Percentiles rank a stretch among this genome's conserved stretches.
Evolutionary conservation across 2,329 filamentous ascomycete species (phyloP).

Genomic region (Claviceps capensis): DNA sequence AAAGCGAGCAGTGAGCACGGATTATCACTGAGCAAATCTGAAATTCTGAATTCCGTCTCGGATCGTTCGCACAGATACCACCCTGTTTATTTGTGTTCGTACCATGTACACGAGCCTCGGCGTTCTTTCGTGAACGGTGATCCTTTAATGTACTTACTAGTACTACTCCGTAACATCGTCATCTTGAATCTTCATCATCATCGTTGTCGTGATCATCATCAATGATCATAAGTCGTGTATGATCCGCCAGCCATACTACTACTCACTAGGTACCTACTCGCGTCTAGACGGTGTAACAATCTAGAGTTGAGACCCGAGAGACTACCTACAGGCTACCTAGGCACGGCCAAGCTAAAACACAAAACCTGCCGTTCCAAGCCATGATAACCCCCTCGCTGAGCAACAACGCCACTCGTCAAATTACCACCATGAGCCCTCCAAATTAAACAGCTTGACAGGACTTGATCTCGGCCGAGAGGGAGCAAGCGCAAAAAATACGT

Average conservation of each 20-base stretch:
- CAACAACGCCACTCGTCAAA: background rate
- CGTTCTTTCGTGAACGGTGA: background rate
- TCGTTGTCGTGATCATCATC: background rate
- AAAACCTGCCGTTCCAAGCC: background rate
- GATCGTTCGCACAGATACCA: too few relatives aligned
- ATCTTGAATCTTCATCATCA: background rate
- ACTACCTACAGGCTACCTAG: too few relatives aligned
- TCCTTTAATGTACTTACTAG: too few relatives aligned
- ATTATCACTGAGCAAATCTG: too few relatives aligned
- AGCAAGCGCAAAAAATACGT: background rate
- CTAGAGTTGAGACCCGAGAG: too few relatives aligned
- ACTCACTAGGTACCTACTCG: too few relatives aligned
- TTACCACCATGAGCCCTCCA: background rate
- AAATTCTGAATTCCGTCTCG: too few relatives aligned
- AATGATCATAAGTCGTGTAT: background rate
- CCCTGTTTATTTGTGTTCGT: too few relatives aligned
- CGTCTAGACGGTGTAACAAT: too few relatives aligned
- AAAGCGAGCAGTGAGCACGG: too few relatives aligned
- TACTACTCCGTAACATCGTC: background rate
- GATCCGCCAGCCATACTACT: too few relatives aligned
- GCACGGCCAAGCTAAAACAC: background rate
- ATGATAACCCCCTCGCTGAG: background rate
- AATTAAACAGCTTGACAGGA: background rate
- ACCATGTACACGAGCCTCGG: too few relatives aligned
- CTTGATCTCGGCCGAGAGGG: background rate